These are phyloP conservation scores for Arthrobotrys entomopaga DNA, from an alignment of 2,329 filamentous ascomycete genomes.

Conservation along the genomic window DNA sequence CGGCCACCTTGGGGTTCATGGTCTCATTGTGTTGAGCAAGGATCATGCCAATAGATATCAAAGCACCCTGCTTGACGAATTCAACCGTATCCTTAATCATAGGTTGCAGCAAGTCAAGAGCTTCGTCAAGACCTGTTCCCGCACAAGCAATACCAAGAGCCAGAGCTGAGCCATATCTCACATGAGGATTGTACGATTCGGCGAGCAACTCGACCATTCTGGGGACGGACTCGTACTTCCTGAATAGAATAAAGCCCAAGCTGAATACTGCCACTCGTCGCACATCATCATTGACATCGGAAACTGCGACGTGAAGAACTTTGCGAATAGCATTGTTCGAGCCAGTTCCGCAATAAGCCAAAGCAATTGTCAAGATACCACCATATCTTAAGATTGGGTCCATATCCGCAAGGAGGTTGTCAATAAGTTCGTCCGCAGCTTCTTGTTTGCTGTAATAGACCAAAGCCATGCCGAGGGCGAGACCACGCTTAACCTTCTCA, in stretches of 20 bases:
- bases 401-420: slow-evolving; percentile 89
- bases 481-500: slow-evolving; percentile 96
- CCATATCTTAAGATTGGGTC: slow-evolving; percentile 94
- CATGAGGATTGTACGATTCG: slow-evolving; percentile 98
- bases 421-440: slow-evolving; percentile 91
- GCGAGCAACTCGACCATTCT: slow-evolving; percentile 98
- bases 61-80: slow-evolving; percentile 94
- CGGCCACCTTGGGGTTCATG: slow-evolving; percentile 95
- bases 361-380: slow-evolving; percentile 97
- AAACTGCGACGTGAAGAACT: slow-evolving; percentile 93
- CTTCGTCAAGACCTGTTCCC: slow-evolving; percentile 93
- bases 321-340: slow-evolving; percentile 99
- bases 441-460: slow-evolving; percentile 99
- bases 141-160: slow-evolving; percentile 97
- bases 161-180: slow-evolving; percentile 97
- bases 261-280: slow-evolving; percentile 96
- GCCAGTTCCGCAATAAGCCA: slow-evolving; percentile 95
- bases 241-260: slow-evolving; percentile 96
- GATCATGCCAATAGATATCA: slow-evolving; percentile 96
- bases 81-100: slow-evolving; percentile 99
- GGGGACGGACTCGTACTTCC: slow-evolving; percentile 94
- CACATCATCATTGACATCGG: slow-evolving; percentile 97
- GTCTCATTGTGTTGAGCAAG: slow-evolving; percentile 99
- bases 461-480: slow-evolving; percentile 94
- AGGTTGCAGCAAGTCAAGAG: slow-evolving; percentile 93